Base-by-base conservation (phyloP, 495 filamentous ascomycete species). In the Daldinia decipiens region DNA sequence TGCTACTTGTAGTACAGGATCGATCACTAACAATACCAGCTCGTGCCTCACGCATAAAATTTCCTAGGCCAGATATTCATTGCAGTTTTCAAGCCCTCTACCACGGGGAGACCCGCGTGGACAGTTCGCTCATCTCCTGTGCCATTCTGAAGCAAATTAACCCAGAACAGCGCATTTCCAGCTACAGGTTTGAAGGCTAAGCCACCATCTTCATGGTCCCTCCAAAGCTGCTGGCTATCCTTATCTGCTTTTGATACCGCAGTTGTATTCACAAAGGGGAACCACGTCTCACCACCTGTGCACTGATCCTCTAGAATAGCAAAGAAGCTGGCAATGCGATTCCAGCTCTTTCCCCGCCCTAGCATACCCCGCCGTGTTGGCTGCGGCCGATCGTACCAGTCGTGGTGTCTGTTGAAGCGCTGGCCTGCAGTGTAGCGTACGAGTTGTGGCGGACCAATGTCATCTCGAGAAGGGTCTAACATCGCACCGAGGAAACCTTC, bases 51-150 rank as follows among this genome's bases (percentile, higher is more conserved):
- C 11, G 5, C 50, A 62, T 72, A 72, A 21, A 68, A 84, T 31
- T 78, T 79, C 50, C 81, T 74, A 11, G 82, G 82, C 85, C 85
- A 87, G 64, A 87, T 86, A 75, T 87, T 87, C 83, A 87, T 85
- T 3, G 84, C 85, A 17, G 82, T 82, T 78, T 87, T 87, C 55
- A 74, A 52, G 3, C 85, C 85, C 1, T 71, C 76, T 45, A 69
- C 77, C 15, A 87, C 70, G 1, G 85, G 83, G 43, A 86, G 67
- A 1, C 85, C 85, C 4, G 85, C 84, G 67, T 87, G 85, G 51
- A 80, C 72, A 5, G 81, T 85, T 50, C 82, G 77, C 53, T 67
- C 50, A 67, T 86, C 81, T 2, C 84, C 85, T 2, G 80, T 82
- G 17, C 81, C 80, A 62, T 86, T 83, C 3, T 73, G 67, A 63